Evolutionary conservation across 2,329 filamentous ascomycete species (phyloP).

Genomic region (Trichoderma semiorbis): DNA sequence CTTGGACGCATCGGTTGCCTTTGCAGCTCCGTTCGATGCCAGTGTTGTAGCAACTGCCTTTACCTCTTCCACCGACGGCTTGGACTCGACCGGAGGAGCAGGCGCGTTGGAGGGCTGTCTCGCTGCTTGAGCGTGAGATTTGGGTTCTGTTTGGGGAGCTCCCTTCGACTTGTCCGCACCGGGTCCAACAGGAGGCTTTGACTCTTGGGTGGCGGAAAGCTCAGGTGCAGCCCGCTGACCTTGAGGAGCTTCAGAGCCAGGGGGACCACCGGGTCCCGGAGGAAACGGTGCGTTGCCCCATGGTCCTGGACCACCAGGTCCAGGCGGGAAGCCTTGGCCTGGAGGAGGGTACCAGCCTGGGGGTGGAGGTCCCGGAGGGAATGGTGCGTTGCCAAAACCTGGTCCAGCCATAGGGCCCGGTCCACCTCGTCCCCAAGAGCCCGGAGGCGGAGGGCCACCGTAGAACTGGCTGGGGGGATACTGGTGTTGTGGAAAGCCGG

Average conservation of each 20-base stretch:
- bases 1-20: constrained; percentile 36
- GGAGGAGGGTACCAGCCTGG: constrained; percentile 77
- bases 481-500: constrained; percentile 42
- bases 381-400: constrained; percentile 70
- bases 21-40: constrained; percentile 35
- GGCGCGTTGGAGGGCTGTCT: constrained; percentile 51
- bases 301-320: constrained; percentile 56
- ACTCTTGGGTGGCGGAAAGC: constrained; percentile 8
- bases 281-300: constrained; percentile 61
- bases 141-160: constrained; percentile 52
- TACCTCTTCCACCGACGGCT: constrained; percentile 52
- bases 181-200: constrained; percentile 34
- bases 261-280: constrained; percentile 52
- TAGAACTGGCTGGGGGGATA: constrained; percentile 48
- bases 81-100: constrained; percentile 64
- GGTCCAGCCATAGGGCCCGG: constrained; percentile 56
- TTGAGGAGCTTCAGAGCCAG: constrained; percentile 59
- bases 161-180: constrained; percentile 47
- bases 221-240: constrained; percentile 50
- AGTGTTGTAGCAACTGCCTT: constrained; percentile 45
- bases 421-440: constrained; percentile 53
- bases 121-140: constrained; percentile 46
- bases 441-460: constrained; percentile 49
- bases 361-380: constrained; percentile 56
- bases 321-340: constrained; percentile 69